Base-by-base conservation (phyloP, 1,139 yeast genomes). In the Lodderomyces oxycetoniae region DNA sequence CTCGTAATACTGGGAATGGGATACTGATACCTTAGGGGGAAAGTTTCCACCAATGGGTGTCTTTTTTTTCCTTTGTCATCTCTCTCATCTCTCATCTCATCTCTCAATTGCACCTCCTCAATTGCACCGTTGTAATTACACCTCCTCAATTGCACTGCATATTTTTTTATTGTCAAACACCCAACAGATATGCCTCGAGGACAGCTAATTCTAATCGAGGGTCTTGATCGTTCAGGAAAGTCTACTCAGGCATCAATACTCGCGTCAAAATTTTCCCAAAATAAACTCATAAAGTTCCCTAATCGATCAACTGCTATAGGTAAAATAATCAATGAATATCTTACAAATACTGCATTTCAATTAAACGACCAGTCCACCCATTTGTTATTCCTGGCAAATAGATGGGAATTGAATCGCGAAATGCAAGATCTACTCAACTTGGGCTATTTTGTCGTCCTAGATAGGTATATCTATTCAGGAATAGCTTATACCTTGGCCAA, bases 161-260 rank as follows among this genome's bases (percentile, higher is more conserved):
- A n/a, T n/a, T n/a, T n/a, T n/a, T n/a, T n/a, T n/a, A n/a, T n/a
- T n/a, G n/a, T n/a, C n/a, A n/a, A n/a, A n/a, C n/a, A n/a, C n/a
- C n/a, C n/a, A n/a, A n/a, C n/a, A n/a, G n/a, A n/a, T 19, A 49
- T 46, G 50, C 43, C 49, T 51, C 51, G 96, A 45, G 96, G 96
- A 2, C 70, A 71, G 32, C 63, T 93, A 33, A 81, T 93, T 17
- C 72, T 87, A 5, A 70, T 93, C 4, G 99, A 93, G 57, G 99
- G 99, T 0, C 73, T 91, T 2, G 99, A 93, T 53, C 64, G 98
- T 34, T 82, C 97, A 0, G 99, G 99, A 0, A 93, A 93, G 54
- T 77, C 96, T 1, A 88, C 97, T 0, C 98, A 93, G 55, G 81
- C 91, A 3, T 61, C 60, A 3, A 47, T 60, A 4, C 60, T 86